Conservation (phyloP, 2,329 filamentous ascomycete genomes). For the Fusarium decemcellulare region DNA sequence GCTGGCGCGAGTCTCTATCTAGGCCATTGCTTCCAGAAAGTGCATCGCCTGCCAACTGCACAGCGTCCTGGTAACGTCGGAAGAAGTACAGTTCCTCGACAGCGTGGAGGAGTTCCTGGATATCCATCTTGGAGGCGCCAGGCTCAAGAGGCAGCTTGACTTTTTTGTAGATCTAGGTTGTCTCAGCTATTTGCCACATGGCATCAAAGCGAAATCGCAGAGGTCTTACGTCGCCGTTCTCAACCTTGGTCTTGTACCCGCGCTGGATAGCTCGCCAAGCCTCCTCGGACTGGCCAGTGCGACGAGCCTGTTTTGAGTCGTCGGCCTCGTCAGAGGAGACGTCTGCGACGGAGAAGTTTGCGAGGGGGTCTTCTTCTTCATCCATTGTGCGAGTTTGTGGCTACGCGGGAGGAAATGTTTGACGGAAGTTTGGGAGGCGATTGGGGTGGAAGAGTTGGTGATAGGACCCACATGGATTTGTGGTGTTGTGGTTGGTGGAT, state of each 20-base stretch:
- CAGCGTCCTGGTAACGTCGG: slow-evolving; percentile 61
- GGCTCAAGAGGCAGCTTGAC: slow-evolving; percentile 58
- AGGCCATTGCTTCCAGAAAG: slow-evolving; percentile 53
- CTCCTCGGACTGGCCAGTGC: slow-evolving; percentile 63
- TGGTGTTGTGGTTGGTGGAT: slow-evolving; percentile 22
- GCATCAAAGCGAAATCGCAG: no score
- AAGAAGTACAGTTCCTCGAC: slow-evolving; percentile 72
- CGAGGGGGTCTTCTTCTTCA: slow-evolving; percentile 48
- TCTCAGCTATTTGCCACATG: not conserved
- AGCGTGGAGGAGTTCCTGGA: slow-evolving; percentile 67
- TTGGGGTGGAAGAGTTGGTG: slow-evolving; percentile 7
- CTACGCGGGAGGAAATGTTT: not conserved
- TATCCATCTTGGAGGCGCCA: slow-evolving; percentile 59
- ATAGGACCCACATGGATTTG: slow-evolving; percentile 36
- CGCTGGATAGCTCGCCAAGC: slow-evolving; percentile 63
- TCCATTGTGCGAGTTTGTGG: slow-evolving; percentile 42
- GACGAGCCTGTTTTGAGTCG: slow-evolving; percentile 47
- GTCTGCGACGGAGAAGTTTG: slow-evolving; percentile 52
- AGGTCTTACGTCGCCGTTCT: slow-evolving; percentile 66
- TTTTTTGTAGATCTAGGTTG: slow-evolving; percentile 58
- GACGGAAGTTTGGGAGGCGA: slow-evolving; percentile 24
- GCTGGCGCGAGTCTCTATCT: slow-evolving; percentile 59
- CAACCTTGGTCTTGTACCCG: slow-evolving; percentile 63
- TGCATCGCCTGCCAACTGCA: slow-evolving; percentile 56
- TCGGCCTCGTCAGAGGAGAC: slow-evolving; percentile 53